Base-by-base conservation (phyloP, 371 early-diverging fungal genomes). In the Saksenaea vasiformis region DNA sequence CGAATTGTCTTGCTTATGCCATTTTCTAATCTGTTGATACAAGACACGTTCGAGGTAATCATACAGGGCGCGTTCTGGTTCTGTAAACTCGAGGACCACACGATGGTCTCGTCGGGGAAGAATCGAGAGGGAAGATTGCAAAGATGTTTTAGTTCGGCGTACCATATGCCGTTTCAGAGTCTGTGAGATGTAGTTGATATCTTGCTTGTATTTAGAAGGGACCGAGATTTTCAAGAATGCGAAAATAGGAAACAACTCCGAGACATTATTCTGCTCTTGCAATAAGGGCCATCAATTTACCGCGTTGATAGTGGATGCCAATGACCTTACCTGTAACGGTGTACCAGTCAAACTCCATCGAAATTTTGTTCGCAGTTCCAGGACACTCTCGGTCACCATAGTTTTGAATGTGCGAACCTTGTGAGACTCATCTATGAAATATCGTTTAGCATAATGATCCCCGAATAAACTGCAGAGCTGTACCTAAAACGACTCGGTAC, bases 261-360 rank as follows among this genome's bases (percentile, higher is more conserved):
- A 56, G 19, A 76, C 53, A 38, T 79, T 64, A 39, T 79, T 79
- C 71, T 77, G 60, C 11, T 41, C 31, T 31, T 2, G 31, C 31
- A 31, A 31, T 31, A 31, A n/a, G 31, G 31, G 7, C 7, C 31
- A 31, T 31, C 31, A 31, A 31, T 31, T 31, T 31, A 31, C 31
- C 31, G 31, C 7, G 7, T 2, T 31, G 17, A 43, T 31, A n/a
- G 5, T 5, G 26, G 24, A 10, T 4, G 11, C 41, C 9, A 51
- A 9, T 24, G 27, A 36, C 19, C 28, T 47, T 76, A 77, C 77
- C 75, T 94, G 94, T 9, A 77, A 61, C 7, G 87, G 86, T 15
- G 89, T 94, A 56, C 96, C 98, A 13, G 95, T 92, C 37, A 98
- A 73, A 59, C 95, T 91, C 91, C 95, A 94, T 56, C 92, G 81